Evolutionary conservation across 1,284 basidiomycete genomes (phyloP).

Genomic region (Ganoderma resinaceum): DNA sequence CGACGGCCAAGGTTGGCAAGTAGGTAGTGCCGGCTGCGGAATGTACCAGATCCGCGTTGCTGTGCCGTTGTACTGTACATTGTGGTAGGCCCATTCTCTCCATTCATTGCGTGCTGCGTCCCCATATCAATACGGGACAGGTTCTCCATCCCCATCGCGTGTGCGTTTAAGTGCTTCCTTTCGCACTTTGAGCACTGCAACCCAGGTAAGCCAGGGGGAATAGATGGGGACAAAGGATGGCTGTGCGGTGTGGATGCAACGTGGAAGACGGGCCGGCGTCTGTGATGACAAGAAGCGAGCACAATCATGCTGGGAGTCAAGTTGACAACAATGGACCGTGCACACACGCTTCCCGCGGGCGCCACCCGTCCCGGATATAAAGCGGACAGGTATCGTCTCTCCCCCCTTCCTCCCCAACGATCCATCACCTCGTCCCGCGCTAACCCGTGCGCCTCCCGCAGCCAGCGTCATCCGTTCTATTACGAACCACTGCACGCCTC

Average conservation of each 20-base stretch:
- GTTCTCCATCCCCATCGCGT: background rate
- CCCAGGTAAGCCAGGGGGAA: background rate
- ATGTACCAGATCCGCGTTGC: constrained; percentile 4
- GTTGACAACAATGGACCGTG: constrained; percentile 20
- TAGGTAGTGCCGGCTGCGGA: background rate
- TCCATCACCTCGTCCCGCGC: constrained; percentile 18
- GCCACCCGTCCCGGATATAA: constrained; percentile 20
- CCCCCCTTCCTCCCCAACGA: constrained; percentile 11
- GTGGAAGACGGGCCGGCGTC: constrained; percentile 20
- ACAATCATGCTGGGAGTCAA: constrained; percentile 8
- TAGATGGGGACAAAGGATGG: constrained; percentile 5
- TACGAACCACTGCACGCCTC: background rate
- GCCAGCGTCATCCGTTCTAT: constrained; percentile 4
- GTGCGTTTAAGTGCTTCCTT: background rate
- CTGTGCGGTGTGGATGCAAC: constrained; percentile 17
- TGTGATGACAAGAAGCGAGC: constrained; percentile 10
- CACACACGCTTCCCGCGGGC: constrained; percentile 15
- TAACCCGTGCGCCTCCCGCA: constrained; percentile 8
- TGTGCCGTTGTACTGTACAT: background rate
- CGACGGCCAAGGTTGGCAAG: constrained; percentile 1
- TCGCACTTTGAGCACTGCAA: background rate
- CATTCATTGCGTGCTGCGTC: background rate
- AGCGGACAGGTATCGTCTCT: constrained; percentile 11
- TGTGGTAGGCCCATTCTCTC: background rate
- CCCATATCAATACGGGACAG: background rate